These are phyloP conservation scores for Stropharia rugosoannulata DNA, from an alignment of 768 basidiomycete genomes.

Conservation along the genomic window DNA sequence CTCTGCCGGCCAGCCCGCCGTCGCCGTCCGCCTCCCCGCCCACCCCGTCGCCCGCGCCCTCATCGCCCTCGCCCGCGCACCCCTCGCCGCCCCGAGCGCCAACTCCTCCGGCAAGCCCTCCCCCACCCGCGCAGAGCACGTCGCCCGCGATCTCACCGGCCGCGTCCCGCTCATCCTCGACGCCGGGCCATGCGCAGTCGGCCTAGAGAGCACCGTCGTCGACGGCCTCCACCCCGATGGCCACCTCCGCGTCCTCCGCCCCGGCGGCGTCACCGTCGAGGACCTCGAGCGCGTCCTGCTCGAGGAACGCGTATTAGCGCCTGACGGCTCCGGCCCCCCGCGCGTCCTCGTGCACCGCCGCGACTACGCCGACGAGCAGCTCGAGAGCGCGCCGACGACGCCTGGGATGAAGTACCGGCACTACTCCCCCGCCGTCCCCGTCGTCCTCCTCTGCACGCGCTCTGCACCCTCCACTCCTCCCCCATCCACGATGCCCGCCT, in stretches of 20 bases:
- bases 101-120: constrained; percentile 94
- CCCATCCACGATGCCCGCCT: neutral
- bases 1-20: constrained; percentile 76
- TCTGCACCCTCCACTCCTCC: constrained; percentile 38
- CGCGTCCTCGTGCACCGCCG: constrained; percentile 76
- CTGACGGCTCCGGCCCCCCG: constrained; percentile 35
- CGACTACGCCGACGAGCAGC: constrained; percentile 68
- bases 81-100: constrained; percentile 93
- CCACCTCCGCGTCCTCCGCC: constrained; percentile 77
- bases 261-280: constrained; percentile 92
- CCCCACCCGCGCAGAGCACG: constrained; percentile 88
- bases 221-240: constrained; percentile 82
- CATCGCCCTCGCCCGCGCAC: constrained; percentile 70
- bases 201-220: constrained; percentile 94
- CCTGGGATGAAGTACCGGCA: constrained; percentile 99
- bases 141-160: constrained; percentile 71
- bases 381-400: constrained; percentile 84
- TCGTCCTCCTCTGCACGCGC: constrained; percentile 65
- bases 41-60: constrained; percentile 92
- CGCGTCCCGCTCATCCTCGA: constrained; percentile 82
- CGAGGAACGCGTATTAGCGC: constrained; percentile 25
- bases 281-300: constrained; percentile 66
- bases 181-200: constrained; percentile 88
- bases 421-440: constrained; percentile 90
- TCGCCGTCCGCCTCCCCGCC: constrained; percentile 92